Evolutionary conservation across 2,329 filamentous ascomycete species (phyloP).

Genomic region (Passalora sequoiae): DNA sequence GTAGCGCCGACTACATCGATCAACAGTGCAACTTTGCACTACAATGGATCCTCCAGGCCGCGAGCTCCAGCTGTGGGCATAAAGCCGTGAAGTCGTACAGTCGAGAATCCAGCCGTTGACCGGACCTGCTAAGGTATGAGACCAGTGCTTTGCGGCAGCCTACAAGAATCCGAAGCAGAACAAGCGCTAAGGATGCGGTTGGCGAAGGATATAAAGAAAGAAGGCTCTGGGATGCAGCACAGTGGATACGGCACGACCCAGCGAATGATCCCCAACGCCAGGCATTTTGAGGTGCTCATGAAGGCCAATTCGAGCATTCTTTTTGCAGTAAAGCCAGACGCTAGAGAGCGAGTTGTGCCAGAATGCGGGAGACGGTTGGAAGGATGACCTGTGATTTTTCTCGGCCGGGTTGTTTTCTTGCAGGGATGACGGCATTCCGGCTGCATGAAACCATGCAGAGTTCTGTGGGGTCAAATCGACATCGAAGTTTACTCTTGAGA

Average conservation of each 20-base stretch:
- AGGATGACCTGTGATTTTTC: constrained; percentile 1
- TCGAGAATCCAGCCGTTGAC: not conserved
- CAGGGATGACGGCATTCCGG: constrained; percentile 2
- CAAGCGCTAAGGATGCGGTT: not conserved
- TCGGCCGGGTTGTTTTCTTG: not conserved
- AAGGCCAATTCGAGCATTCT: no score
- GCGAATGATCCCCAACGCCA: not conserved
- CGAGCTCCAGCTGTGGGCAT: no score
- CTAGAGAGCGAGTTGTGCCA: not conserved
- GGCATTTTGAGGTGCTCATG: not conserved
- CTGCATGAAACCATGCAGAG: not conserved
- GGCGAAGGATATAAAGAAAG: constrained; percentile 1
- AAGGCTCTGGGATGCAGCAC: not conserved
- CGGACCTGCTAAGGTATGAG: not conserved
- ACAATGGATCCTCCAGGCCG: no score
- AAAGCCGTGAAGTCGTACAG: not conserved
- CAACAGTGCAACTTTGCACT: no score
- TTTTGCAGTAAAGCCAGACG: no score
- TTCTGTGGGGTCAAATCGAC: not conserved
- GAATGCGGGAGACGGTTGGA: not conserved
- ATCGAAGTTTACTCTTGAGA: not conserved
- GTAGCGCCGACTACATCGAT: no score
- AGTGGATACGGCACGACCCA: not conserved
- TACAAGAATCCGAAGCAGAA: no score
- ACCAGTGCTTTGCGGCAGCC: no score